phyloP scores from a whole-genome alignment of 1,139 yeast species.

The Torulaspora pretoriensis region DNA sequence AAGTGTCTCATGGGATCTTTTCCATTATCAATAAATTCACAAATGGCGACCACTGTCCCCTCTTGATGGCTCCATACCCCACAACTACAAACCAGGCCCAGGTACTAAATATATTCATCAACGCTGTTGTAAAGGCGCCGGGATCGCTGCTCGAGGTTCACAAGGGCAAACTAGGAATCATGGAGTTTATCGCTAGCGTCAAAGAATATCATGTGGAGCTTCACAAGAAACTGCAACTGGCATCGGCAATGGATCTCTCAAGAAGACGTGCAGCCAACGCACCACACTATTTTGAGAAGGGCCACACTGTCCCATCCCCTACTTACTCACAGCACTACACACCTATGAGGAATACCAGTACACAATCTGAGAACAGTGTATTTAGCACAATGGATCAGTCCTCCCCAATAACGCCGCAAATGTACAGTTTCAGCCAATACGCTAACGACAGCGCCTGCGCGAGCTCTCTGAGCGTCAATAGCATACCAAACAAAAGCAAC shows the following conservation, averaged over 20 bases:
- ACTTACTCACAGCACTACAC: conserved; percentile 30
- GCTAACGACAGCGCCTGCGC: conserved; percentile 28
- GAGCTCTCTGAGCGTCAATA: conserved; percentile 28
- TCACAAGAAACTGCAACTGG: conserved; percentile 29
- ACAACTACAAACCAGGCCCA: conserved; percentile 26
- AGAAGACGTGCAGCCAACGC: conserved; percentile 22
- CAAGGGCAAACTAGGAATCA: conserved; percentile 29
- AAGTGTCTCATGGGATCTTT: conserved; percentile 33
- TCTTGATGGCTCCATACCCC: conserved; percentile 31
- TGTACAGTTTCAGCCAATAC: conserved; percentile 26
- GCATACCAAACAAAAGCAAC: conserved; percentile 19
- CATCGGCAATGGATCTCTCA: conserved; percentile 28
- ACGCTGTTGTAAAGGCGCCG: conserved; percentile 30
- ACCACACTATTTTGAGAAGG: conserved; percentile 18
- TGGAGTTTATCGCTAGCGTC: conserved; percentile 28
- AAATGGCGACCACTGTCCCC: conserved; percentile 35
- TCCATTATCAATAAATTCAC: conserved; percentile 33
- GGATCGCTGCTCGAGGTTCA: conserved; percentile 27
- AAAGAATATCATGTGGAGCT: conserved; percentile 26
- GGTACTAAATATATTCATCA: conserved; percentile 28
- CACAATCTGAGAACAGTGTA: conserved; percentile 29
- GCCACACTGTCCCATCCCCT: conserved; percentile 27
- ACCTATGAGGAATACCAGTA: conserved; percentile 30
- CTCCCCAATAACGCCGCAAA: conserved; percentile 31
- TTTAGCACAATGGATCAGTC: conserved; percentile 26